Evolutionary conservation across 1,284 basidiomycete genomes (phyloP).

Genomic region (Ceratorhiza oryzae-sativae): DNA sequence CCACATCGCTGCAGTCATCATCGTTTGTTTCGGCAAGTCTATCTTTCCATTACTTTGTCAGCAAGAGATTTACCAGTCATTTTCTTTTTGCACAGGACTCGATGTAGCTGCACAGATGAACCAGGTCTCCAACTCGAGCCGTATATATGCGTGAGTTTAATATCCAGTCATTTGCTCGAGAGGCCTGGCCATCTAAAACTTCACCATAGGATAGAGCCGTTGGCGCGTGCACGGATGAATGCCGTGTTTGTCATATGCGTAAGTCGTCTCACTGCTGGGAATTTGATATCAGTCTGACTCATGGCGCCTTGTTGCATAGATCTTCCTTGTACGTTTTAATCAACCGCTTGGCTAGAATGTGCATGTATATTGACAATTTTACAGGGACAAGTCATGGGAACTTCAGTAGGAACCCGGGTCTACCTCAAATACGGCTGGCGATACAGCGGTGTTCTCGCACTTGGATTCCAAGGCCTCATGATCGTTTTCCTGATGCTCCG

Average conservation of each 20-base stretch:
- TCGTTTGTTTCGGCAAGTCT: constrained; percentile 54
- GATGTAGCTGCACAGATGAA: constrained; percentile 58
- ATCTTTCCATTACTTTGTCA: not conserved
- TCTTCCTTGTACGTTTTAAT: constrained; percentile 50
- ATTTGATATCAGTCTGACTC: not conserved
- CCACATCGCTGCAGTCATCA: constrained; percentile 64
- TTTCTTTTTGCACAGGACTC: constrained; percentile 46
- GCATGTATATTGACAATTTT: constrained; percentile 46
- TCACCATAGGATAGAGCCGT: constrained; percentile 57
- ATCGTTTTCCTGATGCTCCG: constrained; percentile 57
- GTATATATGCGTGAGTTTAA: constrained; percentile 51
- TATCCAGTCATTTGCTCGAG: not conserved
- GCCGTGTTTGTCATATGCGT: constrained; percentile 68
- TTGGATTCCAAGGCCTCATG: constrained; percentile 60
- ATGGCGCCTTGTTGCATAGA: constrained; percentile 42
- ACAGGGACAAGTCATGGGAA: constrained; percentile 69
- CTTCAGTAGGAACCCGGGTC: constrained; percentile 66
- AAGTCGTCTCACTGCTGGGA: constrained; percentile 45
- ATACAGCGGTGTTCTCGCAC: constrained; percentile 59
- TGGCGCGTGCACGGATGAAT: constrained; percentile 68
- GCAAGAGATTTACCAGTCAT: too few species aligned
- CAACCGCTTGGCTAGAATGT: not conserved
- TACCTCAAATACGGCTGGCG: constrained; percentile 69
- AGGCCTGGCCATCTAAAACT: not conserved
- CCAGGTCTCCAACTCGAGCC: constrained; percentile 50